Conservation (phyloP, 345 rosid genomes). For the Salix udensis region DNA sequence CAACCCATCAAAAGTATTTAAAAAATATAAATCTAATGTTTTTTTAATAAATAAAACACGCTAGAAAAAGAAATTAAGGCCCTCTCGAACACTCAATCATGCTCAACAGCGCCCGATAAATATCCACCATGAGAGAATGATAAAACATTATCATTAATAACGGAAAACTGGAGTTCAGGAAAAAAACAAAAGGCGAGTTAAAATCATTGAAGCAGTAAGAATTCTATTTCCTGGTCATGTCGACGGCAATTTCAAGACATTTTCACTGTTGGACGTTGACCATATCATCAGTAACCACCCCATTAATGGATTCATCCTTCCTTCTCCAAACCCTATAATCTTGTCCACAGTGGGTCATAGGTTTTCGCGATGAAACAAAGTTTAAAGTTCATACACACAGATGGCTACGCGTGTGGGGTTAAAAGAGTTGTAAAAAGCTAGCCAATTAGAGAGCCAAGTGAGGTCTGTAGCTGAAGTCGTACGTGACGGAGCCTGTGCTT, state of each 20-base stretch:
- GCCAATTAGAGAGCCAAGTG: neutral
- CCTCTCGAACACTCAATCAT: no score
- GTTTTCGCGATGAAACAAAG: constrained; percentile 25
- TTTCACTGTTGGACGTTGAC: constrained; percentile 26
- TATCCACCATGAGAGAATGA: no score
- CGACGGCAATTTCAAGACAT: neutral
- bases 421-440: neutral
- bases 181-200: no score
- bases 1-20: no score
- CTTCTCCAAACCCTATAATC: neutral
- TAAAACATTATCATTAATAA: no score
- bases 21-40: no score
- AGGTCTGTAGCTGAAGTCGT: constrained; percentile 15
- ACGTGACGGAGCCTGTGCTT: constrained; percentile 6
- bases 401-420: constrained; percentile 40
- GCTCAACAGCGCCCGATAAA: no score
- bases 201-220: no score
- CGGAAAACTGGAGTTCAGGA: no score
- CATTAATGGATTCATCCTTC: neutral
- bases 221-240: constrained; percentile 9
- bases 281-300: constrained; percentile 1
- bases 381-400: constrained; percentile 21
- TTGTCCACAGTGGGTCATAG: neutral
- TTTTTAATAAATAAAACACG: no score
- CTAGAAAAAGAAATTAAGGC: no score